Evolutionary conservation across 768 basidiomycete species (phyloP), one percentile per base, ranked within the genome.

Genomic region (Termitomyces sp.): DNA sequence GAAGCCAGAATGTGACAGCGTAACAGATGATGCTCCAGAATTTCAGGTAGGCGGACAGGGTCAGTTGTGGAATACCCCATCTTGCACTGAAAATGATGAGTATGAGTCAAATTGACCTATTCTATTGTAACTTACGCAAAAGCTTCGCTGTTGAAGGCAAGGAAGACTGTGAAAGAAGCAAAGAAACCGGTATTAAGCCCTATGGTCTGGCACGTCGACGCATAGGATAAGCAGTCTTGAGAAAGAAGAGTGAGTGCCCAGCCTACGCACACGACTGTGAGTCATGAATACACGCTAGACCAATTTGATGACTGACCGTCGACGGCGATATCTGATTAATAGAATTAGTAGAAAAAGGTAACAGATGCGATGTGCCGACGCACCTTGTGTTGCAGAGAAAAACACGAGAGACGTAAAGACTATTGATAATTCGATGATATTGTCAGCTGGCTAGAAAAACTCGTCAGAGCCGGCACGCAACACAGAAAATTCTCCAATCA

Each of bases 141-240:
- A 25, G 89, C 86, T 64, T 93, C 88, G 61, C 92, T 94, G 68
- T 98, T 99, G 68, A 99, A 85, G 0, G 97, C 97, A 41, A 99
- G 80, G 68, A 98, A 98, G 6, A 98, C 94, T 8, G 97, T 99
- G 68, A 97, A 98, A 2, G 93, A 94, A 30, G 94, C 81, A 66
- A 98, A 95, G 71, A 88, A 98, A 5, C 97, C 97, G 1, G 91
- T 90, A 64, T 96, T 98, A 25, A 99, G 78, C 12, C 97, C 97
- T 58, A 98, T 92, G 0, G 97, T 98, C 70, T 99, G 97, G 56
- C 96, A 98, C 7, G 95, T 98, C 17, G 94, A 97, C 3, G 97
- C 97, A 66, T 95, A 99, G 17, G 95, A 93, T 37, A 98, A 73
- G 66, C 94, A 95, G 61, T 94, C 94, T 59, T 91, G 86, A 2